Conservation (phyloP, 1,284 basidiomycete species). For the Porodaedalea pini region DNA sequence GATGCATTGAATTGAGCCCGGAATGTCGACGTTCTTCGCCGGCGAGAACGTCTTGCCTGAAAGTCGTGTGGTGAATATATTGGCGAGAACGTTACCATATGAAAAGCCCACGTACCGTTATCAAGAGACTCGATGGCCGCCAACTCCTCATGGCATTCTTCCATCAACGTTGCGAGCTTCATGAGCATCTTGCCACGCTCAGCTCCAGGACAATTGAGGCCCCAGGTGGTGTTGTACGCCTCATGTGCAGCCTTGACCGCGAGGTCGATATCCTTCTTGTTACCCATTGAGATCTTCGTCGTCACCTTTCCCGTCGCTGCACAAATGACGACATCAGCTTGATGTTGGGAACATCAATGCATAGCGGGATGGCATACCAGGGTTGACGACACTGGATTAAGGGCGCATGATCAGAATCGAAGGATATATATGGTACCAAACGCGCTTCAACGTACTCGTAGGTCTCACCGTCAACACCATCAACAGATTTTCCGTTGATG, state of each 20-base stretch:
- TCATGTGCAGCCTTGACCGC: conserved; percentile 77
- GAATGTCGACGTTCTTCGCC: conserved; percentile 71
- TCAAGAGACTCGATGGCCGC: conserved; percentile 80
- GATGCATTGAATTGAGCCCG: conserved; percentile 63
- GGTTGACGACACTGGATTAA: conserved; percentile 58
- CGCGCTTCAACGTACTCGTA: conserved; percentile 43
- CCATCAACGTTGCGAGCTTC: conserved; percentile 76
- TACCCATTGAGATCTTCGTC: conserved; percentile 65
- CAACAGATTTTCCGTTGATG: conserved; percentile 79
- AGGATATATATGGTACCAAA: conserved; percentile 33
- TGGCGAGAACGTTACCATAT: neutral
- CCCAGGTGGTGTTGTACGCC: conserved; percentile 76
- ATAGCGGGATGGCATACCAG: conserved; percentile 36
- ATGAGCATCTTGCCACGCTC: conserved; percentile 62
- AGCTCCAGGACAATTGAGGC: conserved; percentile 58
- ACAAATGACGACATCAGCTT: no score
- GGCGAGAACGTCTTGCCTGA: conserved; percentile 70
- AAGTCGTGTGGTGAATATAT: conserved; percentile 26
- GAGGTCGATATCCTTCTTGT: conserved; percentile 66
- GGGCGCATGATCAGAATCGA: neutral
- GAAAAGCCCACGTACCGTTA: conserved; percentile 44
- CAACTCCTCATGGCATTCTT: conserved; percentile 67
- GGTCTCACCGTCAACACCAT: conserved; percentile 59
- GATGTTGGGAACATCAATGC: neutral
- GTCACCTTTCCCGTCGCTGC: conserved; percentile 68